Percentiles rank a stretch among this genome's conserved stretches.
Conservation (phyloP, 306 rosid species). For the Ochetophila trinervis region DNA sequence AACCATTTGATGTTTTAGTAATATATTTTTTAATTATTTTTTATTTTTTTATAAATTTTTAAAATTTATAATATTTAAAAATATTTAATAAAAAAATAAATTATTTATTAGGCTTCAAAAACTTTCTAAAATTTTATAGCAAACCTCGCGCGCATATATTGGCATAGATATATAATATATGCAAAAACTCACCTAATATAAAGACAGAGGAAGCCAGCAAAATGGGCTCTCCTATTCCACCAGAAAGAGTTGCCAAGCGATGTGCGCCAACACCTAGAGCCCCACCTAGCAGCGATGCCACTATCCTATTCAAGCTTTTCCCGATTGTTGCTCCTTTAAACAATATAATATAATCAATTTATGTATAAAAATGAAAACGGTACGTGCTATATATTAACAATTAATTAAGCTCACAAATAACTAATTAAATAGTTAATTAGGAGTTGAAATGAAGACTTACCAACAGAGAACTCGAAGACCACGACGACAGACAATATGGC, state of each 20-base stretch:
- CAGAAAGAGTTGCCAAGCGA: conserved; percentile 54
- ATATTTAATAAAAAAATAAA: no score
- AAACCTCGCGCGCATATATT: no score
- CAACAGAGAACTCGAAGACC: conserved; percentile 39
- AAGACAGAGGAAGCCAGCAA: conserved; percentile 59
- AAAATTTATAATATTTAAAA: no score
- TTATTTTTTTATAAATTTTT: no score
- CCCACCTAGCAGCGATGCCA: conserved; percentile 65
- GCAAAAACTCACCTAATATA: conserved; percentile 34
- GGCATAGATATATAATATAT: background rate
- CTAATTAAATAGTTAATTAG: background rate
- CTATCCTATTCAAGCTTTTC: conserved; percentile 62
- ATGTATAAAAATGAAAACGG: background rate
- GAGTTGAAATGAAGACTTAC: conserved; percentile 16
- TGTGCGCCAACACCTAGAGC: conserved; percentile 71
- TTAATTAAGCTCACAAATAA: background rate
- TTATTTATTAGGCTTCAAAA: no score
- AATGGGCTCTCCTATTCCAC: conserved; percentile 63
- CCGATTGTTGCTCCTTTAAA: conserved; percentile 71
- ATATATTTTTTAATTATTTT: no score
- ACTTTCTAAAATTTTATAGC: no score
- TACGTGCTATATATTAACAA: background rate
- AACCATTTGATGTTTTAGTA: no score
- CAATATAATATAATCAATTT: background rate
- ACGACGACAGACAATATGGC: conserved; percentile 37